Evolutionary conservation across 2,329 filamentous ascomycete species (phyloP).

Genomic region (Alternaria brassicicola): DNA sequence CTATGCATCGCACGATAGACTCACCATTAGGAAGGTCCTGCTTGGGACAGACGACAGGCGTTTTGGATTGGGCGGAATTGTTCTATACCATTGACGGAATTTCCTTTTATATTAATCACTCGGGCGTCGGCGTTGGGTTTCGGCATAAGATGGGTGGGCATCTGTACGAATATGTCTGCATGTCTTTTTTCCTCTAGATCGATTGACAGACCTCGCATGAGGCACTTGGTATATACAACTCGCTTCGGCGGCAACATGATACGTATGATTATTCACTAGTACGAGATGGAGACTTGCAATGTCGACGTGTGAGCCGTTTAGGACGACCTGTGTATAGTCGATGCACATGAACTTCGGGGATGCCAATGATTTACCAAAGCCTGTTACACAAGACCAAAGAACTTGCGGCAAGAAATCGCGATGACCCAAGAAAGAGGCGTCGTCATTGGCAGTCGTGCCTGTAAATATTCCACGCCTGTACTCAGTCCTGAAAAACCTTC

Average conservation of each 20-base stretch:
- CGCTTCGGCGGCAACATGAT: background rate
- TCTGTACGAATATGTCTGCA: constrained; percentile 10
- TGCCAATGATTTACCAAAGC: background rate
- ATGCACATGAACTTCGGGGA: background rate
- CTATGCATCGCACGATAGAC: constrained; percentile 1
- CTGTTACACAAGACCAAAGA: background rate
- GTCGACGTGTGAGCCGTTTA: background rate
- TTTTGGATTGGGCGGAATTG: constrained; percentile 16
- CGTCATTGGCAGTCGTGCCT: background rate
- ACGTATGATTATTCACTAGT: background rate
- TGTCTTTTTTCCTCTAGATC: constrained; percentile 1
- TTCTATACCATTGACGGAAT: constrained; percentile 23
- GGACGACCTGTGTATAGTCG: background rate
- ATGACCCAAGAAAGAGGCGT: background rate
- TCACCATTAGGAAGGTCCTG: constrained; percentile 7
- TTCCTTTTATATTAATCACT: constrained; percentile 1
- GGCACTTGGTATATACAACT: background rate
- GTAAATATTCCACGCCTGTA: too few relatives aligned
- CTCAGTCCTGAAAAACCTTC: too few relatives aligned
- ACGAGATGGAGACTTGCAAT: background rate
- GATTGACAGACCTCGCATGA: constrained; percentile 5
- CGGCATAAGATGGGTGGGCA: constrained; percentile 8
- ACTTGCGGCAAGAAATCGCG: background rate
- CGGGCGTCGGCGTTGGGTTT: constrained; percentile 4
- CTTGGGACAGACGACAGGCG: constrained; percentile 13